Percentiles rank a stretch among this genome's conserved stretches.
These are phyloP conservation scores for Striga hermonthica DNA, from an alignment of 305 asterid genomes.

Conservation along the genomic window DNA sequence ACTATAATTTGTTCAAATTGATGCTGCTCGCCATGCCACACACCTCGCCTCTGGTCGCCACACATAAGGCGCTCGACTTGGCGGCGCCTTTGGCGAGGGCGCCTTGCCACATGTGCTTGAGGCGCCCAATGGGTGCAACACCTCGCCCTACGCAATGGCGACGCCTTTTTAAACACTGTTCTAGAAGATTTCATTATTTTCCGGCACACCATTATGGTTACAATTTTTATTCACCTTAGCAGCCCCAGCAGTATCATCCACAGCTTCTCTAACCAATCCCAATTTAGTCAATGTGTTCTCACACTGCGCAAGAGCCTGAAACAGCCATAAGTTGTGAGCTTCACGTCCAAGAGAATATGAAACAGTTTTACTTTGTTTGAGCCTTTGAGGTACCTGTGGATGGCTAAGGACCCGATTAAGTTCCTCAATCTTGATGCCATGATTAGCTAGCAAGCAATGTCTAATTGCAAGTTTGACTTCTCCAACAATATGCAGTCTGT, in stretches of 20 bases:
- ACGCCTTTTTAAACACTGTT: too few species aligned
- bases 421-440: slow-evolving; percentile 61
- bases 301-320: slow-evolving; percentile 98
- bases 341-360: slow-evolving; percentile 25
- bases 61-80: too few species aligned
- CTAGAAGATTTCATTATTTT: neutral
- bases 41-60: too few species aligned
- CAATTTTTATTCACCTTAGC: slow-evolving; percentile 47
- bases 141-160: too few species aligned
- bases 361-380: slow-evolving; percentile 19
- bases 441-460: slow-evolving; percentile 90
- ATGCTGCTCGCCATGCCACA: too few species aligned
- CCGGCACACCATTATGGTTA: slow-evolving; percentile 2
- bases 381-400: slow-evolving; percentile 74
- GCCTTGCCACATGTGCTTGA: too few species aligned
- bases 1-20: too few species aligned
- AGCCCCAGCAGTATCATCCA: slow-evolving; percentile 93
- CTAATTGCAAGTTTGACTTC: slow-evolving; percentile 88
- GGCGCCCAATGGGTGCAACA: too few species aligned
- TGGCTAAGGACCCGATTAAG: slow-evolving; percentile 93
- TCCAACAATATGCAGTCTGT: slow-evolving; percentile 92
- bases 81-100: too few species aligned
- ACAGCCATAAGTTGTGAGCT: slow-evolving; percentile 24
- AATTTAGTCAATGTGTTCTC: slow-evolving; percentile 83
- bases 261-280: slow-evolving; percentile 94